phyloP scores from a whole-genome alignment of 352 stramenopile genomes.

The Phytophthora aleatoria region DNA sequence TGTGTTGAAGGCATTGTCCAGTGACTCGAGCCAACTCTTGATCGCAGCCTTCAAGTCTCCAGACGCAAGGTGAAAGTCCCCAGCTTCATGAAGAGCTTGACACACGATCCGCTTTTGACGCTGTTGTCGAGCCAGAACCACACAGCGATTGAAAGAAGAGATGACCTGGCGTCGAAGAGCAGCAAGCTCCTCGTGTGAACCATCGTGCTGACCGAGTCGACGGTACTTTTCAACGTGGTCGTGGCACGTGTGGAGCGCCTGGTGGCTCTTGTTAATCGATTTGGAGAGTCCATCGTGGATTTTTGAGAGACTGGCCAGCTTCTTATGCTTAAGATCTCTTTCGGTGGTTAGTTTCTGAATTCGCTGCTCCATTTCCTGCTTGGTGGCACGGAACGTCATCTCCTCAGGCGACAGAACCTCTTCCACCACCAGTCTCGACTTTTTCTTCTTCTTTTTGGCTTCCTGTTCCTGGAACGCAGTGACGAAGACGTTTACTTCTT shows the following conservation, averaged over 20 bases:
- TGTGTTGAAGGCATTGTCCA: conserved; percentile 76
- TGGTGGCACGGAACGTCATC: conserved; percentile 52
- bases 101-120: conserved; percentile 59
- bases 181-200: conserved; percentile 3
- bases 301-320: conserved; percentile 30
- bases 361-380: conserved; percentile 43
- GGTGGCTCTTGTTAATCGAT: conserved; percentile 67
- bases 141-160: conserved; percentile 50
- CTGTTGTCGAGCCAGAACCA: conserved; percentile 68
- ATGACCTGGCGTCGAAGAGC: conserved; percentile 45
- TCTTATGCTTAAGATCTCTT: conserved; percentile 30
- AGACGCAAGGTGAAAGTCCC: conserved; percentile 73
- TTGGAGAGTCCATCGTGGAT: conserved; percentile 39
- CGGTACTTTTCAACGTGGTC: conserved; percentile 52
- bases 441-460: conserved; percentile 87
- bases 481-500: conserved; percentile 42
- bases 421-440: conserved; percentile 74
- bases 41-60: conserved; percentile 43
- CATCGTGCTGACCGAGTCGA: conserved; percentile 12
- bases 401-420: conserved; percentile 68
- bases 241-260: conserved; percentile 56
- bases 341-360: conserved; percentile 35
- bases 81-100: conserved; percentile 67
- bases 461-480: conserved; percentile 61
- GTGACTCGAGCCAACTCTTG: conserved; percentile 71